Base-by-base conservation (phyloP, 2,329 filamentous ascomycete genomes). In the Scleromitrula shiraiana region DNA sequence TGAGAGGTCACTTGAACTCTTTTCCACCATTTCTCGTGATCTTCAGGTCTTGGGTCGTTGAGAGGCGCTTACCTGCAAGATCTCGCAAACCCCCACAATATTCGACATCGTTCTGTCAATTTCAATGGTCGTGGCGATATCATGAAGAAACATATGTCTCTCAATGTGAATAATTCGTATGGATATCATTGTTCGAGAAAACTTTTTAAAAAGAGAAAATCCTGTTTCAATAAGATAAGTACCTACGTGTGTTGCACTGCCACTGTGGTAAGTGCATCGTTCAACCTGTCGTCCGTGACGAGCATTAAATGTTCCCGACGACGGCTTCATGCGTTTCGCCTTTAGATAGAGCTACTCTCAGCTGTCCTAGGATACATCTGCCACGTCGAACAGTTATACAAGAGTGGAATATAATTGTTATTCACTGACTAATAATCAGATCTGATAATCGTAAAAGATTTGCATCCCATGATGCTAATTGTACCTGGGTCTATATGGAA, bases 251-350 rank as follows among this genome's bases (percentile, higher is more conserved):
- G 43, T 39, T 46, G 43, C 42, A 47, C 45, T 42, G 45, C 45
- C 45, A 47, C 45, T 35, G 39, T 38, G 38, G 37, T 27, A 10
- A 23, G 17, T 17, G 45, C 45, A 47, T 42, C 38, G 38, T 22
- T 29, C 45, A 47, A 35, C 37, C 37, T 41, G 27, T 47, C 27
- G 44, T 46, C 44, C 36, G 44, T 46, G 44, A 41, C 20, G 22
- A 47, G n/a, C 27, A 22, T 35, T 41, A 38, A 29, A 17, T 47
- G 29, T 36, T 42, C 45, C 38, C 45, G 30, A 42, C 23, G 33
- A 47, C 39, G 43, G 29, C 38, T 47, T 36, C 14, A 17, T 42
- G 45, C 45, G 26, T 41, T 41, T 41, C 20, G 43, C 45, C 44
- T 40, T 29, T 19, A 19, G 7, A 38, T 14, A 38, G 19, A 14